phyloP scores from a whole-genome alignment of 352 stramenopile species.

The Phytophthora pistaciae region DNA sequence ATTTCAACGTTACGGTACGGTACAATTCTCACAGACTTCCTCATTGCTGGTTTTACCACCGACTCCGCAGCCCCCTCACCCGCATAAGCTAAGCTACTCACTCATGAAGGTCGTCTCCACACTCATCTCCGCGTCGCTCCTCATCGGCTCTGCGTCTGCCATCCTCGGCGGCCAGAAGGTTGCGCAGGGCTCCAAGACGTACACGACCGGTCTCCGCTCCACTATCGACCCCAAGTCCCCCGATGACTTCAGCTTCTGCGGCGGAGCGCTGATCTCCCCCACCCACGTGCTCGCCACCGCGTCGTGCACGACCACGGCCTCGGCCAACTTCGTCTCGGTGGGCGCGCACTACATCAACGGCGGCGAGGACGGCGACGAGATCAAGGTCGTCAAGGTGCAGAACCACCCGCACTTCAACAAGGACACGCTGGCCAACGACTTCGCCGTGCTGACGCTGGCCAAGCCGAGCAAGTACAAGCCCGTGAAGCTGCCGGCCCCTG shows the following conservation, averaged over 20 bases:
- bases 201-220: constrained; percentile 44
- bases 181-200: constrained; percentile 44
- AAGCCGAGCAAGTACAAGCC: constrained; percentile 30
- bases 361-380: constrained; percentile 33
- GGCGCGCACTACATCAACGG: constrained; percentile 42
- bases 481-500: constrained; percentile 30
- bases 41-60: background rate
- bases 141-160: constrained; percentile 24
- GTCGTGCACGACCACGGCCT: constrained; percentile 16
- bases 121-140: constrained; percentile 26
- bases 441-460: constrained; percentile 42
- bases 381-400: constrained; percentile 33
- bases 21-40: background rate
- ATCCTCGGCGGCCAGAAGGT: constrained; percentile 51
- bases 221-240: constrained; percentile 28
- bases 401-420: constrained; percentile 50
- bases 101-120: constrained; percentile 9
- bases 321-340: constrained; percentile 33
- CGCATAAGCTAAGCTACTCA: background rate
- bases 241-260: constrained; percentile 36
- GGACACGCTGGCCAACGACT: constrained; percentile 38
- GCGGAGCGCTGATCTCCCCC: constrained; percentile 25
- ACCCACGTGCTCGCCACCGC: constrained; percentile 37
- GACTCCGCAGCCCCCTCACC: background rate
- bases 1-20: too few species aligned